Evolutionary conservation across 75 land plant species (phyloP), one percentile per base, ranked within the genome.

Genomic region (Pinus tabuliformis): DNA sequence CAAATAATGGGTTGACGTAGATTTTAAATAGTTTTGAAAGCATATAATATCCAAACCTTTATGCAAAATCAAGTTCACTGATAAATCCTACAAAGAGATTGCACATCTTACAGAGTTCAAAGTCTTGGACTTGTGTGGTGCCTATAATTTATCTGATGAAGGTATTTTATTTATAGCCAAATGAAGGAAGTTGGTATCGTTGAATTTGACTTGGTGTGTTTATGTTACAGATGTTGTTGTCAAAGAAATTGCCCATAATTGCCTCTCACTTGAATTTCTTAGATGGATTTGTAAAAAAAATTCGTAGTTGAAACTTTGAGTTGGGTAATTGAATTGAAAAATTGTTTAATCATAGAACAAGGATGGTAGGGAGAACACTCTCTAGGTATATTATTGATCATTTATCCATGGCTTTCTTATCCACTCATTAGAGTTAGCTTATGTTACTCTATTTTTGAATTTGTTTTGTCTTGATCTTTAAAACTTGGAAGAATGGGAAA

Each of bases 151-250:
- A 28, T 84, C 93, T 12, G 91, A 91, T 86, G 79, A 87, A 71
- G 92, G 90, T 59, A 89, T 95, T 60, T 62, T 81, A 39, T 76
- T 83, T 61, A 91, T 95, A 81, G 26, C 93, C 21, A 80, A 86
- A 65, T 95, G 98, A 87, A 80, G 59, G 64, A 72, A 74, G 20
- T 73, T 95, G 76, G 84, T 79, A 18, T 84, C 93, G 18, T 84
- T 95, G 59, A 93, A 89, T 83, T 81, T 95, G 77, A 89, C 93
- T 78, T 95, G 96, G 98, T 95, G 99, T 82, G 85, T 94, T 2
- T 79, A 84, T 36, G 76, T 92, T 49, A 93, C 99, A 61, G 99
- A 96, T 76, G 61, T 76, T 12, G 99, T 95, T 73, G 89, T 96
- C 39, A 78, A 86, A 75, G 87, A 91, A 8, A 76, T 93, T 83